A percentile compares a stretch with the other conserved stretches of the same genome.
Evolutionary conservation across 768 basidiomycete genomes (phyloP).

Genomic region (Harrya chromipes): DNA sequence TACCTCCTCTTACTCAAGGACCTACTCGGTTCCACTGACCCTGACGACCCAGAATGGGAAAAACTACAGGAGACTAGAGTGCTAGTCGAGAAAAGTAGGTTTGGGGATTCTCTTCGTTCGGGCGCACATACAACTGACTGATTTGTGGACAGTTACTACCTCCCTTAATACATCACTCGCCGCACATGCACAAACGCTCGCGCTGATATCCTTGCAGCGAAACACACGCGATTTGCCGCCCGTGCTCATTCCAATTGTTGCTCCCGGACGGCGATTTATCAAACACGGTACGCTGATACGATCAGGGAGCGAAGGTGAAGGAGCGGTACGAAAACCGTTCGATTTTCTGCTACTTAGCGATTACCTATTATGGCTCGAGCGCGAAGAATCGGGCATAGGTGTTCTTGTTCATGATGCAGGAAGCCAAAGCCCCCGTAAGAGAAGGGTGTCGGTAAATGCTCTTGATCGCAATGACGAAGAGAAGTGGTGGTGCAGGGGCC

Average conservation of each 20-base stretch:
- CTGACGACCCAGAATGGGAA: slow-evolving; percentile 63
- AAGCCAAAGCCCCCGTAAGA: slow-evolving; percentile 14
- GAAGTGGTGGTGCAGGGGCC: slow-evolving; percentile 71
- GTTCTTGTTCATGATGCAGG: slow-evolving; percentile 19
- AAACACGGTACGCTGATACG: slow-evolving; percentile 64
- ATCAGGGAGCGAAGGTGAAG: slow-evolving; percentile 42
- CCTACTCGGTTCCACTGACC: slow-evolving; percentile 62
- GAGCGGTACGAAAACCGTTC: slow-evolving; percentile 36
- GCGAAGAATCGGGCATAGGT: slow-evolving; percentile 38
- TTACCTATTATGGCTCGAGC: slow-evolving; percentile 72
- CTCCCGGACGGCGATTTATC: slow-evolving; percentile 77
- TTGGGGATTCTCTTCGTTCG: background rate
- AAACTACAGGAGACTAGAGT: slow-evolving; percentile 57
- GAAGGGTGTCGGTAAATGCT: slow-evolving; percentile 16
- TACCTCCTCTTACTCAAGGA: slow-evolving; percentile 84
- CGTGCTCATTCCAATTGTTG: slow-evolving; percentile 72
- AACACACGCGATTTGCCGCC: slow-evolving; percentile 74
- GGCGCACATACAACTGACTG: slow-evolving; percentile 3
- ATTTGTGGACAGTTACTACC: slow-evolving; percentile 54
- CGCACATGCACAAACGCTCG: slow-evolving; percentile 71
- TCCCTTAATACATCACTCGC: slow-evolving; percentile 79
- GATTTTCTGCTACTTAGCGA: slow-evolving; percentile 85
- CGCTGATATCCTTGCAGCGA: slow-evolving; percentile 75
- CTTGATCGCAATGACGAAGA: slow-evolving; percentile 49
- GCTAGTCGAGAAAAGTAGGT: slow-evolving; percentile 73